Evolutionary conservation across 352 stramenopile genomes (phyloP).

Genomic region (Phytophthora nicotianae): DNA sequence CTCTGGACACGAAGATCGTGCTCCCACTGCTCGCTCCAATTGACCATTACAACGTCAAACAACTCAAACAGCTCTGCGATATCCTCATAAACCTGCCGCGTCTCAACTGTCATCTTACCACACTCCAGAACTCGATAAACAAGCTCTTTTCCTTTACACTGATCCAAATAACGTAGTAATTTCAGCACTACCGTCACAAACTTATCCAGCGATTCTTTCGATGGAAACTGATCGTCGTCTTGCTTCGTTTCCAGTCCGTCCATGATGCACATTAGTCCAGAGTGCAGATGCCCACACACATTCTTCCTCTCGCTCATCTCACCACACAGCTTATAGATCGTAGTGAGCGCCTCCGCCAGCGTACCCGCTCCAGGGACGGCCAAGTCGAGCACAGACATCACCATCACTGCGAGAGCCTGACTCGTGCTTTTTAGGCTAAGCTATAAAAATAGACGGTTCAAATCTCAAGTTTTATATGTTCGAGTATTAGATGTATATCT

Average conservation of each 20-base stretch:
- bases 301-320: conserved; percentile 1
- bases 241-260: conserved; percentile 10
- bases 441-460: too few species aligned
- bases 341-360: conserved; percentile 3
- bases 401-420: background rate
- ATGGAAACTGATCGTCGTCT: background rate
- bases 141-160: background rate
- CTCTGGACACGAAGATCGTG: background rate
- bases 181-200: background rate
- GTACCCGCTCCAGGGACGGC: background rate
- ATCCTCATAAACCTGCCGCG: conserved; percentile 27
- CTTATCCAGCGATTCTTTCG: conserved; percentile 2
- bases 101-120: conserved; percentile 17
- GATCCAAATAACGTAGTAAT: conserved; percentile 3
- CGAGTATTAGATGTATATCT: too few species aligned
- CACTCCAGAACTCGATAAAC: conserved; percentile 5
- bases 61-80: conserved; percentile 26
- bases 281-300: conserved; percentile 5
- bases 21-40: conserved; percentile 7
- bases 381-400: background rate
- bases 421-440: background rate
- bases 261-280: conserved; percentile 5
- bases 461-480: too few species aligned
- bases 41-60: conserved; percentile 4
- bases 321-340: background rate